Percentiles rank a stretch among this genome's conserved stretches.
phyloP scores from a whole-genome alignment of 2,329 filamentous ascomycete genomes.

The Monosporascus sp. region DNA sequence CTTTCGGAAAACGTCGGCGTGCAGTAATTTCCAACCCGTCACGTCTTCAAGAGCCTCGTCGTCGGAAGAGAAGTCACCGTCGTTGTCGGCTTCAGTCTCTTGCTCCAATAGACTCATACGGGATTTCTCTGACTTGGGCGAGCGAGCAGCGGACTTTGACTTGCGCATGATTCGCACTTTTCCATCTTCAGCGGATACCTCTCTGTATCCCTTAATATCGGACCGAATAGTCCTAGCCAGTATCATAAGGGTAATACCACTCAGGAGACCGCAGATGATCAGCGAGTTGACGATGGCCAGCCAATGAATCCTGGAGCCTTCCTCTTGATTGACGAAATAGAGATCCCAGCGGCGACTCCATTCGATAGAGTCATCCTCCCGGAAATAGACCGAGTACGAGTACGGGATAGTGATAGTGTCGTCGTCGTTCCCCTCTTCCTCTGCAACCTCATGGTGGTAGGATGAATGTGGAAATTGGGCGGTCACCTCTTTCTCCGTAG shows the following conservation, averaged over 20 bases:
- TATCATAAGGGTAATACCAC: slow-evolving; percentile 75
- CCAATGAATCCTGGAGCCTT: slow-evolving; percentile 79
- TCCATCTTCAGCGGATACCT: slow-evolving; percentile 60
- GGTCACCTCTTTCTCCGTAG: slow-evolving; percentile 24
- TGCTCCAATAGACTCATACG: slow-evolving; percentile 54
- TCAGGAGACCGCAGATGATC: slow-evolving; percentile 74
- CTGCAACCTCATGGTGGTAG: slow-evolving; percentile 48
- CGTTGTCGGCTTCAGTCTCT: slow-evolving; percentile 45
- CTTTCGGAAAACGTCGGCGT: slow-evolving; percentile 80
- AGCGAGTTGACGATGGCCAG: slow-evolving; percentile 83
- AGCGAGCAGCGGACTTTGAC: slow-evolving; percentile 34
- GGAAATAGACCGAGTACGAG: slow-evolving; percentile 86
- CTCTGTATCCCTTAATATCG: slow-evolving; percentile 71
- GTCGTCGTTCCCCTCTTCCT: slow-evolving; percentile 55
- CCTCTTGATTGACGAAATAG: slow-evolving; percentile 84
- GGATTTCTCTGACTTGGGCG: slow-evolving; percentile 47
- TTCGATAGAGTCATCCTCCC: slow-evolving; percentile 72
- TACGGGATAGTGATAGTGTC: slow-evolving; percentile 71
- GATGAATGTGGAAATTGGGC: slow-evolving; percentile 52
- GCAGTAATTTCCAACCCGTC: slow-evolving; percentile 82
- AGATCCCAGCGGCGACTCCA: slow-evolving; percentile 84
- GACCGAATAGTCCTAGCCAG: slow-evolving; percentile 70
- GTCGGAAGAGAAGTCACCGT: slow-evolving; percentile 55
- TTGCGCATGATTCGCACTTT: slow-evolving; percentile 51
- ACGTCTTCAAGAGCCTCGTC: slow-evolving; percentile 73